Conservation (phyloP, 106 monocot genomes). For the Alisma plantagoaquatica region DNA sequence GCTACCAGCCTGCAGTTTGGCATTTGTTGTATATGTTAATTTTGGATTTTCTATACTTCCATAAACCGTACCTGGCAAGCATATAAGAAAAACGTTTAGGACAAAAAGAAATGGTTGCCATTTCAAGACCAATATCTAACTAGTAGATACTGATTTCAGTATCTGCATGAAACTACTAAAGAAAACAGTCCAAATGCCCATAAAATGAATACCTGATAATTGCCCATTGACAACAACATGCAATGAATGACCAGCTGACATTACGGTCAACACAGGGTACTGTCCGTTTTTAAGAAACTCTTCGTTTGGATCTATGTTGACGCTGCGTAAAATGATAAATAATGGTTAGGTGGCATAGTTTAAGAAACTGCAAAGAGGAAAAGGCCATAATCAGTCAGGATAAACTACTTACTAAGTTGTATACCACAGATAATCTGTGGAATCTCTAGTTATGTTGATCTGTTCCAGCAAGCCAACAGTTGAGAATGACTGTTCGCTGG, state of each 20-base stretch:
- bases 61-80: constrained; percentile 61
- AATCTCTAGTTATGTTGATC: constrained; percentile 80
- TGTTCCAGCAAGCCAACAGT: constrained; percentile 73
- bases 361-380: neutral
- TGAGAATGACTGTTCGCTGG: constrained; percentile 47
- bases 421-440: constrained; percentile 94
- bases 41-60: constrained; percentile 76
- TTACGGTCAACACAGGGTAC: constrained; percentile 17
- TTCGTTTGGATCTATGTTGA: constrained; percentile 19
- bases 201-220: constrained; percentile 25
- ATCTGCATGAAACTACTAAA: neutral
- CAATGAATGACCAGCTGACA: constrained; percentile 28
- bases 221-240: constrained; percentile 24
- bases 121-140: too few species aligned
- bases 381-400: neutral
- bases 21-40: constrained; percentile 63
- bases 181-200: neutral
- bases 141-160: too few species aligned
- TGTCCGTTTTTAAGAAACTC: constrained; percentile 12
- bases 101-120: neutral
- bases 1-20: constrained; percentile 75
- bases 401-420: constrained; percentile 70
- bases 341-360: neutral
- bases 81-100: neutral
- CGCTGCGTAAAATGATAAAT: constrained; percentile 6